phyloP scores from a whole-genome alignment of 2,329 filamentous ascomycete genomes.

The Clarireedia homoeocarpa region DNA sequence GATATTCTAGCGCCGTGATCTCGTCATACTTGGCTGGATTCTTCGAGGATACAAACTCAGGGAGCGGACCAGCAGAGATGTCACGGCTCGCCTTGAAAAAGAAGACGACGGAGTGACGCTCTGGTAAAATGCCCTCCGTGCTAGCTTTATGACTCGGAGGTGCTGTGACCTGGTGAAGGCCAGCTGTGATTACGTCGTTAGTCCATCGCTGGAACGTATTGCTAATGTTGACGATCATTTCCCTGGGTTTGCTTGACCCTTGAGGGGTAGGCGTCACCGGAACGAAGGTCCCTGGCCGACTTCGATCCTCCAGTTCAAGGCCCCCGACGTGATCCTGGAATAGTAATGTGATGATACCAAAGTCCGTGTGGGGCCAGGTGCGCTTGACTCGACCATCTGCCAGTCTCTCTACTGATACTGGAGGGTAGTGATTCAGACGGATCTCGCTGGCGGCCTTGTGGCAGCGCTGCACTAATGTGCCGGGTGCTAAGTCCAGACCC shows the following conservation, averaged over 20 bases:
- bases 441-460: constrained; percentile 18
- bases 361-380: constrained; percentile 41
- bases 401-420: constrained; percentile 23
- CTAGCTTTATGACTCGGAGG: neutral
- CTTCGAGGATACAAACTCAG: neutral
- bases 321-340: constrained; percentile 46
- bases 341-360: constrained; percentile 42
- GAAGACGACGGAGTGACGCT: constrained; percentile 8
- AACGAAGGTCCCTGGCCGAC: constrained; percentile 33
- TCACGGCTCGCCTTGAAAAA: constrained; percentile 12
- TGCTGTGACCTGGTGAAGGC: constrained; percentile 10
- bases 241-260: constrained; percentile 32
- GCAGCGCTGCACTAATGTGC: constrained; percentile 4
- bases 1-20: constrained; percentile 13
- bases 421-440: constrained; percentile 37
- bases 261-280: constrained; percentile 33
- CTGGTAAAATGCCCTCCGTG: neutral
- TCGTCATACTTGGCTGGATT: constrained; percentile 3
- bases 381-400: constrained; percentile 11
- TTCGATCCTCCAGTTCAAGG: constrained; percentile 41
- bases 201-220: constrained; percentile 29
- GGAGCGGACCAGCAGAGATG: constrained; percentile 7
- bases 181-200: constrained; percentile 10
- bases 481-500: neutral
- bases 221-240: constrained; percentile 39